Evolutionary conservation across 75 land plant genomes (phyloP).

Genomic region (Cupressus sempervirens): DNA sequence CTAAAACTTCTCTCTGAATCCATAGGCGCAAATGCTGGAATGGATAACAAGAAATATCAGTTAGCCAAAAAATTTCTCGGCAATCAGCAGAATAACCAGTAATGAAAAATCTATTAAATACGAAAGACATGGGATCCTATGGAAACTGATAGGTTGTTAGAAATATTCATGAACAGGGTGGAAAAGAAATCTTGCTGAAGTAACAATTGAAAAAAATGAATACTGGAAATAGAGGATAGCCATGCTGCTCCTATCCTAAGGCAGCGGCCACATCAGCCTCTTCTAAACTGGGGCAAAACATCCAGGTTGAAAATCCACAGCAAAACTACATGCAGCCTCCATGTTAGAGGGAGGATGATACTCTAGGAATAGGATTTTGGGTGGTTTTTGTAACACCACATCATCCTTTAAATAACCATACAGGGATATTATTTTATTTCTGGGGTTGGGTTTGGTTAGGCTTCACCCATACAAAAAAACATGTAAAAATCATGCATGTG

Average conservation of each 20-base stretch:
- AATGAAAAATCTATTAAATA: background rate
- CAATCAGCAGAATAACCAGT: background rate
- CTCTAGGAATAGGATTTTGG: background rate
- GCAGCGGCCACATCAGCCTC: background rate
- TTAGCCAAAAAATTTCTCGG: background rate
- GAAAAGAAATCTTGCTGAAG: background rate
- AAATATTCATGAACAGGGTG: background rate
- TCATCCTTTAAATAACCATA: background rate
- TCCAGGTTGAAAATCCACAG: background rate
- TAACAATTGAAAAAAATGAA: background rate
- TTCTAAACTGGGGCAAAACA: background rate
- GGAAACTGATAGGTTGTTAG: background rate
- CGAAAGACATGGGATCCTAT: background rate
- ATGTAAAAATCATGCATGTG: too few relatives aligned
- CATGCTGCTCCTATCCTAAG: background rate
- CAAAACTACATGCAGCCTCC: background rate
- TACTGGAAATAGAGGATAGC: background rate
- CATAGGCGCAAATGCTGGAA: conserved; percentile 1
- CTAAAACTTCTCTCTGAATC: conserved; percentile 1
- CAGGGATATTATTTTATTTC: background rate
- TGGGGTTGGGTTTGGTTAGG: too few relatives aligned
- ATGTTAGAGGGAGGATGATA: background rate
- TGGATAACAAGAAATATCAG: background rate
- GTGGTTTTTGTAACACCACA: background rate
- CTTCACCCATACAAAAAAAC: too few relatives aligned